phyloP scores from a whole-genome alignment of 441 rosid species.

The Gossypium trilobum region DNA sequence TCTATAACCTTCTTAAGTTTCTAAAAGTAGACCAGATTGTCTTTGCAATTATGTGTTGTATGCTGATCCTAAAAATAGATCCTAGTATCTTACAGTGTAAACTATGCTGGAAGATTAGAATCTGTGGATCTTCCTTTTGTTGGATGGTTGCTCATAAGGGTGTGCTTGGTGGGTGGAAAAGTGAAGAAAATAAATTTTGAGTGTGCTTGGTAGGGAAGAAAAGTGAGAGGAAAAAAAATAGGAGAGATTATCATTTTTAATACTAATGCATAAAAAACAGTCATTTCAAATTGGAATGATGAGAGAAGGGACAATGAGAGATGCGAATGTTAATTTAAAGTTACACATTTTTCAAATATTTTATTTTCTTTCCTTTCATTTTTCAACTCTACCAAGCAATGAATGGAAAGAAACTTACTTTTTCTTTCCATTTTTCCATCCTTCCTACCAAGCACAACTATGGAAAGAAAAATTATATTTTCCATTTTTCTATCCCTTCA shows the following conservation, averaged over 20 bases:
- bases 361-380: not conserved
- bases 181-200: not conserved
- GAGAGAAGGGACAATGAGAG: not conserved
- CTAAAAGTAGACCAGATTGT: not conserved
- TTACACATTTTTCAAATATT: not conserved
- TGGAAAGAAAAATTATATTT: not conserved
- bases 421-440: not conserved
- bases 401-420: not conserved
- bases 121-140: constrained; percentile 1
- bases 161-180: not conserved
- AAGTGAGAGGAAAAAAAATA: not conserved
- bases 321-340: no score
- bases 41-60: not conserved
- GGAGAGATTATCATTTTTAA: not conserved
- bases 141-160: not conserved
- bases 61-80: not conserved
- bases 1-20: not conserved
- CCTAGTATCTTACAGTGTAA: not conserved
- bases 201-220: not conserved
- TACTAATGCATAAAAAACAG: not conserved
- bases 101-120: not conserved
- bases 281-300: not conserved
- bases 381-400: not conserved
- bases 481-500: not conserved
- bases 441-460: not conserved